phyloP scores from a whole-genome alignment of 2,329 filamentous ascomycete genomes.

The Pyrenophora tritici-repentis region DNA sequence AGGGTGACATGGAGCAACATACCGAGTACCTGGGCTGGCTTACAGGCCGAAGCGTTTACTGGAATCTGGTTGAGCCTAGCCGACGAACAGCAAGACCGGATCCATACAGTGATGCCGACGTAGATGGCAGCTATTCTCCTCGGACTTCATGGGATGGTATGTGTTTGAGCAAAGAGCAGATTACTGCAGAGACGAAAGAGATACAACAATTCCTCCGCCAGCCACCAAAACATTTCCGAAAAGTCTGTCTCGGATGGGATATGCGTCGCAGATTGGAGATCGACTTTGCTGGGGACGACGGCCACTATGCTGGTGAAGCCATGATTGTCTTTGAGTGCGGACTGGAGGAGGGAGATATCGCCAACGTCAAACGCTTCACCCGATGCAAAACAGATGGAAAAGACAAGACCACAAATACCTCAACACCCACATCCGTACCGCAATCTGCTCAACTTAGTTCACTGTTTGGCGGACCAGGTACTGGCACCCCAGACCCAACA shows the following conservation, averaged over 20 bases:
- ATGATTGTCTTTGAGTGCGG: slow-evolving; percentile 77
- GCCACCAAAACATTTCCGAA: slow-evolving; percentile 77
- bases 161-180: slow-evolving; percentile 71
- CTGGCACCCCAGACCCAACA: slow-evolving; percentile 30
- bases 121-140: slow-evolving; percentile 76
- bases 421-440: slow-evolving; percentile 24
- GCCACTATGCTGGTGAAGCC: slow-evolving; percentile 74
- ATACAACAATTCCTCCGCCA: slow-evolving; percentile 76
- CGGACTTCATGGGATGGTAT: slow-evolving; percentile 76
- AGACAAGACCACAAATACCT: slow-evolving; percentile 23
- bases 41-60: slow-evolving; percentile 76
- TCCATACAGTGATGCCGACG: slow-evolving; percentile 69
- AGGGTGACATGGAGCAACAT: slow-evolving; percentile 56
- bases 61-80: slow-evolving; percentile 80
- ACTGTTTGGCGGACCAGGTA: slow-evolving; percentile 56
- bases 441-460: slow-evolving; percentile 43
- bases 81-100: slow-evolving; percentile 73
- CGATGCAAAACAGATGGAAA: slow-evolving; percentile 54
- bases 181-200: slow-evolving; percentile 76
- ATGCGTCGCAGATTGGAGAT: slow-evolving; percentile 86
- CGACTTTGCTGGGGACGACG: slow-evolving; percentile 84
- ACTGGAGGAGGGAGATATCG: slow-evolving; percentile 61
- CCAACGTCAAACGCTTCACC: slow-evolving; percentile 63
- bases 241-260: slow-evolving; percentile 83
- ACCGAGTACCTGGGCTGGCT: slow-evolving; percentile 74